A percentile compares a stretch with the other conserved stretches of the same genome.
phyloP scores from a whole-genome alignment of 352 stramenopile species.

The Phytophthora pisi region DNA sequence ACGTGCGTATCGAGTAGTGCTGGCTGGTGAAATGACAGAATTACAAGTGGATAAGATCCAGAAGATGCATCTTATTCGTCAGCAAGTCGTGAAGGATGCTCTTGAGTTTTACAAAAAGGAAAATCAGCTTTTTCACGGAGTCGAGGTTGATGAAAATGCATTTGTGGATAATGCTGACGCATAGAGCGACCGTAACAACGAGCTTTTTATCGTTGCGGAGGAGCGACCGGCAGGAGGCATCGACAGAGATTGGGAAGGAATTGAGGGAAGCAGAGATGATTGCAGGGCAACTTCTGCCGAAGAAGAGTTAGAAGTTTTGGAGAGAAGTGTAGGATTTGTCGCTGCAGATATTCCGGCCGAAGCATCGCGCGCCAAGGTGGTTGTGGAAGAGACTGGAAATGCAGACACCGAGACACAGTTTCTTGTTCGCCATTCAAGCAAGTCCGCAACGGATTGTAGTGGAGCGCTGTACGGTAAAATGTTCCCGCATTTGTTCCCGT shows the following conservation, averaged over 20 bases:
- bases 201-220: too few relatives aligned
- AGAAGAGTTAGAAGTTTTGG: not conserved
- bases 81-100: not conserved
- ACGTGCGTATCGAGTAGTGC: not conserved
- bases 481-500: not conserved
- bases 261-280: not conserved
- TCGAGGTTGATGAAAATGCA: not conserved
- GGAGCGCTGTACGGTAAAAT: not conserved
- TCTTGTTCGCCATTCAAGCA: not conserved
- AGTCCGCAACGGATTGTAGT: not conserved
- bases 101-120: not conserved
- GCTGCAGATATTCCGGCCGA: not conserved
- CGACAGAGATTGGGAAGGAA: too few relatives aligned
- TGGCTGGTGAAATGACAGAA: not conserved
- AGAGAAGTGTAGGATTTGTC: not conserved
- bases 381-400: not conserved
- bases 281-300: not conserved
- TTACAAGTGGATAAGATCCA: not conserved
- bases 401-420: not conserved
- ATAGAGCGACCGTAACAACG: too few relatives aligned
- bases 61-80: not conserved
- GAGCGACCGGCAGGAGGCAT: not conserved
- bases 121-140: not conserved
- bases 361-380: not conserved
- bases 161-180: not conserved